Evolutionary conservation across 139 green algal genomes (phyloP).

Genomic region (Zygnema cylindricum): DNA sequence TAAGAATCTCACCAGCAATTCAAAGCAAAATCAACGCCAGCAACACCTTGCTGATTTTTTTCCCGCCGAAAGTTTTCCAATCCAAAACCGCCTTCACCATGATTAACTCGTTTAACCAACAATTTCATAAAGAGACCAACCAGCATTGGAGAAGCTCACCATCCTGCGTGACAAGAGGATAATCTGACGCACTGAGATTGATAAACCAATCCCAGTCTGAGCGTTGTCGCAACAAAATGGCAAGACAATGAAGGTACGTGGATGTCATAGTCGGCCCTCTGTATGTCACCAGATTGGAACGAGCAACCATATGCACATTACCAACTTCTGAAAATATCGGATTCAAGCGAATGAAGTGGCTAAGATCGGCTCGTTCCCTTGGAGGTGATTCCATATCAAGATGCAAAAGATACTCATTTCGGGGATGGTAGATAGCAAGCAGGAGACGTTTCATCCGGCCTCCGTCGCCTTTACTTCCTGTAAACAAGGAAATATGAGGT

Average conservation of each 20-base stretch:
- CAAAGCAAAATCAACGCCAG: too few relatives aligned
- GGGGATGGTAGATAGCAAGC: constrained; percentile 35
- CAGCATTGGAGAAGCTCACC: background rate
- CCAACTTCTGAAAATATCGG: background rate
- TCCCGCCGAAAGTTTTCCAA: too few relatives aligned
- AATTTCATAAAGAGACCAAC: too few relatives aligned
- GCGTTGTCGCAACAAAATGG: constrained; percentile 13
- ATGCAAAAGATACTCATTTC: constrained; percentile 40
- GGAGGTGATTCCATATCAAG: background rate
- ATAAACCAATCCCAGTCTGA: constrained; percentile 34
- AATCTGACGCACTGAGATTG: constrained; percentile 27
- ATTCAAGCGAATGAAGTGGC: constrained; percentile 3
- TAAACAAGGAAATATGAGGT: too few relatives aligned
- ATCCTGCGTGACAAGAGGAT: constrained; percentile 24
- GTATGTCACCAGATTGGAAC: constrained; percentile 30
- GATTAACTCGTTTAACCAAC: too few relatives aligned
- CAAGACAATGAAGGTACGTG: constrained; percentile 30
- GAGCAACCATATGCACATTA: constrained; percentile 13
- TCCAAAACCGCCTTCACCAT: too few relatives aligned
- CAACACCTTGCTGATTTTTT: too few relatives aligned
- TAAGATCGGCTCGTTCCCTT: background rate
- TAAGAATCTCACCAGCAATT: too few relatives aligned
- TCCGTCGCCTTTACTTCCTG: constrained; percentile 25
- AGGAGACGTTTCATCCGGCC: constrained; percentile 11
- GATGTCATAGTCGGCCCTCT: constrained; percentile 12